Evolutionary conservation across 2,329 filamentous ascomycete species (phyloP), one percentile per base, ranked within the genome.

Genomic region (Phialophora tarda): DNA sequence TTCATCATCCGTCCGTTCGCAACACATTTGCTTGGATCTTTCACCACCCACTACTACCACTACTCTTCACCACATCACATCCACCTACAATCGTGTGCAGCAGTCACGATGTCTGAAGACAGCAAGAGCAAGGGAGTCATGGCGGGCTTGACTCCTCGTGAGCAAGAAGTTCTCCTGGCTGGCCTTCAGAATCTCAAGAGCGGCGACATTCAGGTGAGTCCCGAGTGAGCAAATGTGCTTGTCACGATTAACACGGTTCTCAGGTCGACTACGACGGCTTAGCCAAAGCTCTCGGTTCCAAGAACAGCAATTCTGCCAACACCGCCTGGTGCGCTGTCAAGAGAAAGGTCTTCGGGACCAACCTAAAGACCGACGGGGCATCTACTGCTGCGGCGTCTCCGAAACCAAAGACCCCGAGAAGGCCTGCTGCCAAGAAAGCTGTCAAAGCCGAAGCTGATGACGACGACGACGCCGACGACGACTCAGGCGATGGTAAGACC

Each of bases 251-350:
- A 44, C 38, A 44, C 5, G 14, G 59, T 34, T n/a, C 38, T 26
- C 32, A 71, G 69, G 57, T 71, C 41, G 79, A 83, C 71, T 78
- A 75, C 65, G 71, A 75, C 0, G 78, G 75, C 26, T 69, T 82
- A 10, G 78, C 80, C 24, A 62, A 69, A 11, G 72, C 70, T 32
- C 74, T 73, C 12, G 75, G 76, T 23, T 77, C 79, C 66, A 79
- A 78, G 65, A 80, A 77, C 60, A 69, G 67, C 1, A 63, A 64
- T 7, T 76, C 77, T 1, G 80, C 79, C 3, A 72, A 69, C 14
- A 74, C 76, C n/a, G 67, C 75, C 17, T 82, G 77, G 67, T 69
- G 71, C 41, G 73, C 72, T 11, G 74, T 78, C 11, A 80, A 75
- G 63, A 77, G 77, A 65, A 81, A 79, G 69, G 63, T 82, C 51